A percentile compares a stretch with the other conserved stretches of the same genome.
phyloP scores from a whole-genome alignment of 257 asterid species.

The Phtheirospermum japonicum region DNA sequence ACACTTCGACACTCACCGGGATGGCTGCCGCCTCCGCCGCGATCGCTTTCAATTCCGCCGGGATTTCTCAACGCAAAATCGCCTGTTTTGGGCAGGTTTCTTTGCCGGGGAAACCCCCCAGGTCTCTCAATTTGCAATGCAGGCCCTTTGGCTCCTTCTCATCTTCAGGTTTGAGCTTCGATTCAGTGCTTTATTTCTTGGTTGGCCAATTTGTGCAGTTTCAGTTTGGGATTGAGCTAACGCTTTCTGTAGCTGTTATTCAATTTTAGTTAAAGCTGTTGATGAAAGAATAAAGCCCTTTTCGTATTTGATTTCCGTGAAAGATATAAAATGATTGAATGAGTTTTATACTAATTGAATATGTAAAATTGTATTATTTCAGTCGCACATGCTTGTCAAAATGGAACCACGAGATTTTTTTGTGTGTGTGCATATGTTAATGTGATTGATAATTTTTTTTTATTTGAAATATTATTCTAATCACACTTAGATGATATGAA shows the following conservation, averaged over 20 bases:
- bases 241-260: background rate
- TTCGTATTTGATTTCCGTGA: background rate
- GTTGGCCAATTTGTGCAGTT: background rate
- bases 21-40: constrained; percentile 33
- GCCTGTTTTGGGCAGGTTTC: constrained; percentile 33
- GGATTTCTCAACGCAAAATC: constrained; percentile 35
- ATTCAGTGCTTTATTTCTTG: constrained; percentile 5
- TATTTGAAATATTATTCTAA: too few species aligned
- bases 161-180: constrained; percentile 44
- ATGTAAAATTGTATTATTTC: too few species aligned
- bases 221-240: background rate
- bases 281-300: background rate
- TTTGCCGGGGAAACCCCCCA: constrained; percentile 35
- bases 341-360: too few species aligned
- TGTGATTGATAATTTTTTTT: too few species aligned
- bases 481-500: too few species aligned
- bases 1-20: background rate
- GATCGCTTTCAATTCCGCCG: constrained; percentile 37
- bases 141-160: constrained; percentile 46
- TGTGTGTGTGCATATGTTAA: too few species aligned
- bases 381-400: too few species aligned
- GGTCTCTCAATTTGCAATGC: constrained; percentile 40
- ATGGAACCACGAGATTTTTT: too few species aligned
- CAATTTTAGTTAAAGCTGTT: constrained; percentile 7
- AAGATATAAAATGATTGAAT: too few species aligned